Conservation (phyloP, 306 rosid genomes). For the Inga laurina region DNA sequence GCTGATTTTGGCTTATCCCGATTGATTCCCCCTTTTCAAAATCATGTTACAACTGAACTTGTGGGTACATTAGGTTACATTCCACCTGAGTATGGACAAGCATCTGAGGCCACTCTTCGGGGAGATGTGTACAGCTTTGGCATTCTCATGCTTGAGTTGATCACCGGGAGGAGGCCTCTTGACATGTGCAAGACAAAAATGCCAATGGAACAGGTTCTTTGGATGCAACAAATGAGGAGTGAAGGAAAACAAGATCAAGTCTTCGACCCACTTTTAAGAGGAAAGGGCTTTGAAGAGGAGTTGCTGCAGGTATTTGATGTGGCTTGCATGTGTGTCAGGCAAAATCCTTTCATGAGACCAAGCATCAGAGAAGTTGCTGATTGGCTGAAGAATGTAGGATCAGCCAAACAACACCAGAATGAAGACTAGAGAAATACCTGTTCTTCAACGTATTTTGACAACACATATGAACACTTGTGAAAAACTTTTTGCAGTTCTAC, state of each 20-base stretch:
- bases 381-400: conserved; percentile 73
- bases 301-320: conserved; percentile 80
- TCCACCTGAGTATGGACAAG: conserved; percentile 96
- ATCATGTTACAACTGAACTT: conserved; percentile 96
- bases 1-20: conserved; percentile 93
- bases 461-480: conserved; percentile 59
- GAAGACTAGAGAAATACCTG: conserved; percentile 44
- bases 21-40: conserved; percentile 81
- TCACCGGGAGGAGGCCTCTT: conserved; percentile 83
- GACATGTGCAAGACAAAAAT: conserved; percentile 81
- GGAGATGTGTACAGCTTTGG: conserved; percentile 97
- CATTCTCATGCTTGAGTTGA: conserved; percentile 88
- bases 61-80: conserved; percentile 96
- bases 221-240: conserved; percentile 79
- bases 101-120: conserved; percentile 95
- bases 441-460: conserved; percentile 31
- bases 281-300: conserved; percentile 73
- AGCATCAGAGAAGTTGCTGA: conserved; percentile 80
- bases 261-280: conserved; percentile 68
- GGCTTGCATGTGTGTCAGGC: conserved; percentile 87
- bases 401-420: conserved; percentile 46
- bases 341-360: conserved; percentile 83
- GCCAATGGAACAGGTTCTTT: conserved; percentile 74
- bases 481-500: conserved; percentile 44
- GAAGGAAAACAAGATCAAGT: conserved; percentile 82